phyloP scores from a whole-genome alignment of 805 yeast species.

The Kluyveromyces nonfermentans region DNA sequence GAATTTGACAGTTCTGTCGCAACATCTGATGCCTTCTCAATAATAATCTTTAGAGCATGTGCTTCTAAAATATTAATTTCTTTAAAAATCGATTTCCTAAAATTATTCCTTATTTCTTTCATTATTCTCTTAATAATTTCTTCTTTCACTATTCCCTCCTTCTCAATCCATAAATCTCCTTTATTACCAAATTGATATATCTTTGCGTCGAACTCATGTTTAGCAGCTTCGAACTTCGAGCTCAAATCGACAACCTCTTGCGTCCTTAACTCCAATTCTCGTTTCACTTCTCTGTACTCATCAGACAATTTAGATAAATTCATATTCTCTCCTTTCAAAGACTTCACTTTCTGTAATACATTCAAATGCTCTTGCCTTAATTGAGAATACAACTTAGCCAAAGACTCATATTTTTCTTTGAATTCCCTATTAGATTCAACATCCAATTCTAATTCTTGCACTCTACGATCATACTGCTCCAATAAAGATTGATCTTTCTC shows the following conservation, averaged over 20 bases:
- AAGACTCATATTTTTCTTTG: conserved; percentile 79
- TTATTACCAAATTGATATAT: conserved; percentile 29
- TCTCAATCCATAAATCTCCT: conserved; percentile 21
- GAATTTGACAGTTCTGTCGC: conserved; percentile 70
- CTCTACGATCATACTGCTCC: conserved; percentile 81
- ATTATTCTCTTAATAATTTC: neutral
- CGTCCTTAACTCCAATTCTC: neutral
- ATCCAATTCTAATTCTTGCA: conserved; percentile 71
- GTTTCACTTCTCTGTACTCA: neutral
- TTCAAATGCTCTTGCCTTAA: conserved; percentile 86
- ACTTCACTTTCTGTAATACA: conserved; percentile 65
- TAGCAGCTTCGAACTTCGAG: neutral
- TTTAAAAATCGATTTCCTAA: neutral
- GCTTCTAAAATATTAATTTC: conserved; percentile 27
- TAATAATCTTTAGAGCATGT: conserved; percentile 52
- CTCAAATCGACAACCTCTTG: neutral
- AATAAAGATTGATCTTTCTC: conserved; percentile 78
- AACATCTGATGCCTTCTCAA: conserved; percentile 58
- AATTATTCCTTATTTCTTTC: neutral
- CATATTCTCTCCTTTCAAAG: conserved; percentile 61
- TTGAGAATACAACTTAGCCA: conserved; percentile 85
- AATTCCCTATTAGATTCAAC: conserved; percentile 66
- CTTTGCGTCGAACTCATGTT: neutral
- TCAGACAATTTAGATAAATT: neutral
- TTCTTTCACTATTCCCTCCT: too few relatives aligned